Evolutionary conservation across 352 stramenopile genomes (phyloP).

Genomic region (Globisporangium nodosum): DNA sequence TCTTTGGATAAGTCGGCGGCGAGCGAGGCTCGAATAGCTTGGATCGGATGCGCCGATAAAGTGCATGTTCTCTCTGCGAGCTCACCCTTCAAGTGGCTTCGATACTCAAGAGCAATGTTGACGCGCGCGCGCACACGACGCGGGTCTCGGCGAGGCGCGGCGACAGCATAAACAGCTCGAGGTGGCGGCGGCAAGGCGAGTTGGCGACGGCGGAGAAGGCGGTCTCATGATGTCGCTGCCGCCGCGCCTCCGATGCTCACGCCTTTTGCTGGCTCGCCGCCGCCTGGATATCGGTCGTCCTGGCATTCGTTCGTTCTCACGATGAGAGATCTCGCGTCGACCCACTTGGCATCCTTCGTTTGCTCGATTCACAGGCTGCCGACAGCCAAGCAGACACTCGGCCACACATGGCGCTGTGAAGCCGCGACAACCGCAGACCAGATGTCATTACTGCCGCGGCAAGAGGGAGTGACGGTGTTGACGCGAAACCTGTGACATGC

Average conservation of each 20-base stretch:
- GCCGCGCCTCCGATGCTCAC: no score
- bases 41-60: not conserved
- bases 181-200: no score
- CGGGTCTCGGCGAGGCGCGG: not conserved
- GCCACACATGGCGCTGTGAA: no score
- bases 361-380: not conserved
- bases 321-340: no score
- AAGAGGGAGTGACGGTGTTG: not conserved
- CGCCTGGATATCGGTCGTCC: not conserved
- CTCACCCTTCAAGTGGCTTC: not conserved
- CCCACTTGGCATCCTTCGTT: not conserved
- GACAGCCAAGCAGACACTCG: no score
- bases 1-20: no score
- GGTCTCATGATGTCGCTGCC: no score
- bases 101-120: not conserved
- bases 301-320: no score
- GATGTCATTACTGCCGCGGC: not conserved
- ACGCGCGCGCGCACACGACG: not conserved
- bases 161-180: not conserved
- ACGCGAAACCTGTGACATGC: not conserved
- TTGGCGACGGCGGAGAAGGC: not conserved
- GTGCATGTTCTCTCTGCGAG: not conserved
- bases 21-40: no score
- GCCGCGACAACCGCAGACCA: not conserved
- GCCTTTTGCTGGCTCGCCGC: no score